Evolutionary conservation across 2,329 filamentous ascomycete genomes (phyloP).

Genomic region (Gyromitra esculenta): DNA sequence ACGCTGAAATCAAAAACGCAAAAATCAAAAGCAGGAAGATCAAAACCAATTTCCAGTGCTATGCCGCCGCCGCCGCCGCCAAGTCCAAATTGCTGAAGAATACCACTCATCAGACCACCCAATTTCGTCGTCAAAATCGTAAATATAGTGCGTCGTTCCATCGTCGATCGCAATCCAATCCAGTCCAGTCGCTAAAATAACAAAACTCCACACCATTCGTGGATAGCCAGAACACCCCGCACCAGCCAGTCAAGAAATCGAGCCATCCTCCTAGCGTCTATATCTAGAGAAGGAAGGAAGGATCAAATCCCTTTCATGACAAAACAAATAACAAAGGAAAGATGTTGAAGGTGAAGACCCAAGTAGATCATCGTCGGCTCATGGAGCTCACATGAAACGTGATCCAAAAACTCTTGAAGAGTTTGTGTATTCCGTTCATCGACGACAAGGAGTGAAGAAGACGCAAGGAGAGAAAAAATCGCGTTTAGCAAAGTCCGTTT

Average conservation of each 20-base stretch:
- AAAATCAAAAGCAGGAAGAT: slow-evolving; percentile 59
- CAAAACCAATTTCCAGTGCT: slow-evolving; percentile 56
- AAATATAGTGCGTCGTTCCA: slow-evolving; percentile 30
- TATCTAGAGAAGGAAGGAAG: slow-evolving; percentile 28
- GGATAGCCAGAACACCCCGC: slow-evolving; percentile 42
- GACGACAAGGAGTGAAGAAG: slow-evolving; percentile 34
- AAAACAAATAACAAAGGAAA: slow-evolving; percentile 59
- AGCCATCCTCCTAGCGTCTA: slow-evolving; percentile 21
- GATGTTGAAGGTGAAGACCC: slow-evolving; percentile 56
- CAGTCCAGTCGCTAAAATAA: slow-evolving; percentile 43
- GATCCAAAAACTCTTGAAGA: slow-evolving; percentile 21
- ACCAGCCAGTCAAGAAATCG: slow-evolving; percentile 18
- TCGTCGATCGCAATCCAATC: slow-evolving; percentile 38
- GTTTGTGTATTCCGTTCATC: slow-evolving; percentile 38
- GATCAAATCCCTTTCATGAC: slow-evolving; percentile 8
- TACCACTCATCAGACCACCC: slow-evolving; percentile 47
- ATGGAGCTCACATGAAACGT: slow-evolving; percentile 29
- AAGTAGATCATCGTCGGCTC: slow-evolving; percentile 17
- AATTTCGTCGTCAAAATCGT: slow-evolving; percentile 44
- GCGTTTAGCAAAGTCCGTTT: slow-evolving; percentile 49
- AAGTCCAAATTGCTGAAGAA: slow-evolving; percentile 57
- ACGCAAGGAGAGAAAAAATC: slow-evolving; percentile 49
- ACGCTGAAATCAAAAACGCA: slow-evolving; percentile 56
- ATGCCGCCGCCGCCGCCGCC: slow-evolving; percentile 46
- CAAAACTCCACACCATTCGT: slow-evolving; percentile 38